These are phyloP conservation scores for Gracilaria vermiculophylla DNA, from an alignment of 23 red algal genomes.

Conservation along the genomic window DNA sequence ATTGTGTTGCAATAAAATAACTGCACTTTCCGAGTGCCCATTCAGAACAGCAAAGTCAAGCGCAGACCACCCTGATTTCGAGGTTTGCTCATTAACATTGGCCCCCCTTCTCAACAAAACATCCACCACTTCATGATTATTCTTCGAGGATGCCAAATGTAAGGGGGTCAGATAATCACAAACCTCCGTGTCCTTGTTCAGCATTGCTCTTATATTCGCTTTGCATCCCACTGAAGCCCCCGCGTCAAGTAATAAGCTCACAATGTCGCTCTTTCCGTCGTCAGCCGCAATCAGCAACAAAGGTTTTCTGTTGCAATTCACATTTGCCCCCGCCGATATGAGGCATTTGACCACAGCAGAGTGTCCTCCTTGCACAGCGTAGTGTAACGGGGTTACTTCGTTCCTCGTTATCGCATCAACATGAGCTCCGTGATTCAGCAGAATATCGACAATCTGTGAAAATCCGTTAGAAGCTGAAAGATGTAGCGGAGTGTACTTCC, in stretches of 20 bases:
- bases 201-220: conserved; percentile 66
- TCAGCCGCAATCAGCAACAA: conserved; percentile 84
- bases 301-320: conserved; percentile 69
- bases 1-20: conserved; percentile 28
- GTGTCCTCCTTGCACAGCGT: conserved; percentile 76
- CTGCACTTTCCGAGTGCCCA: conserved; percentile 60
- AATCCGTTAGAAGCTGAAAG: conserved; percentile 57
- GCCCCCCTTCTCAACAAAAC: conserved; percentile 73
- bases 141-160: conserved; percentile 82
- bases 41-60: conserved; percentile 94
- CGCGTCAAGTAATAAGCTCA: conserved; percentile 71
- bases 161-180: conserved; percentile 82
- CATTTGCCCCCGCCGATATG: conserved; percentile 55
- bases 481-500: conserved; percentile 77
- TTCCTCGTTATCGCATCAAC: conserved; percentile 63
- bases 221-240: conserved; percentile 48
- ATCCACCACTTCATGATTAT: conserved; percentile 73
- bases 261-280: conserved; percentile 67
- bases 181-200: conserved; percentile 77
- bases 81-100: conserved; percentile 70
- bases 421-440: conserved; percentile 52
- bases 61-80: conserved; percentile 82
- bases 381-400: conserved; percentile 83
- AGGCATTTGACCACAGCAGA: conserved; percentile 61
- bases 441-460: conserved; percentile 12